Base-by-base conservation (phyloP, 2,329 filamentous ascomycete genomes). In the Fusarium anthophilum region DNA sequence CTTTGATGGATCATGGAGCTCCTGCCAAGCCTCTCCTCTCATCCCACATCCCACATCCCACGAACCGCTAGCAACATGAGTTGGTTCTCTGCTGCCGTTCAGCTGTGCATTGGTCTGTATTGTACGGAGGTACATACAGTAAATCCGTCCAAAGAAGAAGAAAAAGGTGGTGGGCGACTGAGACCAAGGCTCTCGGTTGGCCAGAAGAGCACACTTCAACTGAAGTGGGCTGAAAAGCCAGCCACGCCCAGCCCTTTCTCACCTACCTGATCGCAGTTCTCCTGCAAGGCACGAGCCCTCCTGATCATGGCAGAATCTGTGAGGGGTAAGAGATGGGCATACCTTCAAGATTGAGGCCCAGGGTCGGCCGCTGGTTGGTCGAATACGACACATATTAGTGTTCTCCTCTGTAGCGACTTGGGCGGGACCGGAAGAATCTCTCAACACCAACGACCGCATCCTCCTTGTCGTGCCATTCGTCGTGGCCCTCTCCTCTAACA, bases 201-300 rank as follows among this genome's bases (percentile, higher is more conserved):
- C 63, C 35, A 59, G 62, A 66, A 67, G 51, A 38, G 58, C 63
- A 69, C 66, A 66, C 55, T 70, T 72, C 62, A 56, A 59, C 64
- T 74, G 66, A 62, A 61, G 66, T 71, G 56, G 66, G 53, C 63
- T 61, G 53, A 43, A 53, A 54, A 45, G 58, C 53, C 73, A 66
- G 60, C 64, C 53, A 59, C 66, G 11, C 45, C 50, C 47, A 47
- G 26, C 45, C 66, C 18, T 37, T 60, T 48, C 51, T 44, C 51
- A 35, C 53, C 28, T 55, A 47, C 47, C 28, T 59, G 44, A 71
- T 73, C 50, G 43, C 45, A 55, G 45, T 56, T 61, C 66, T 76
- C 39, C 74, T 77, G 75, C 70, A 76, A 77, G 75, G 74, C 66
- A 76, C 70, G 50, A 70, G 64, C 43, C 63, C 59, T 71, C 62